Base-by-base conservation (phyloP, 2,329 filamentous ascomycete genomes). In the Monilinia fructicola region DNA sequence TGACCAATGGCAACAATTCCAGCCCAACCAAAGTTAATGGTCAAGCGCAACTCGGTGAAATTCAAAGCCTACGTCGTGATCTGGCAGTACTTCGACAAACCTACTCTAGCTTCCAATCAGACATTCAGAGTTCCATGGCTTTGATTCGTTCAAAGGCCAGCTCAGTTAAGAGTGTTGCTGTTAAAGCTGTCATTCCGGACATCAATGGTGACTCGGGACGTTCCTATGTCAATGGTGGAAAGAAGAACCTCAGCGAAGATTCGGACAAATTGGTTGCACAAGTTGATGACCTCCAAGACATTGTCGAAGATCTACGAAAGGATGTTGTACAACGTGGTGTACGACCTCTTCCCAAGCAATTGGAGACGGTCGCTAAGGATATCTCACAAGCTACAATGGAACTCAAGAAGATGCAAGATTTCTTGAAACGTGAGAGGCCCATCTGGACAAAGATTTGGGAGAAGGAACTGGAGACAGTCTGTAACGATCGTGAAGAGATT, bases 381-480 rank as follows among this genome's bases (percentile, higher is more conserved):
- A 93, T 99, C 69, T 87, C 88, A 59, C 80, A 83, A 65, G 88
- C 95, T 42, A 90, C 88, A 59, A 89, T 92, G 75, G 93, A 97
- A 75, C 87, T 99, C 69, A 95, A 92, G 84, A 93, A 91, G 80
- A 90, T 99, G 85, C 91, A 97, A 76, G 93, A 97, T 21, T 96
- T 91, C 81, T 86, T 99, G 80, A 89, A 88, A 73, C 86, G 87
- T 56, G 95, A 99, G 84, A 97, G 97, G 78, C 95, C 95, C 0
- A 83, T 97, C 67, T 99, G 95, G 94, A 97, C 93, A 65, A 97
- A 97, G 85, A 96, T 98, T 71, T 99, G 95, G 95, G 94, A 98
- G 84, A 93, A 96, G 79, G 93, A 98, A 78, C 83, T 99, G 55
- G 92, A 98, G 78, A 89, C 94, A 63, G 94, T 99, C 3, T 98